Base-by-base conservation (phyloP, 495 filamentous ascomycete genomes). In the Parathielavia hyrcaniae region DNA sequence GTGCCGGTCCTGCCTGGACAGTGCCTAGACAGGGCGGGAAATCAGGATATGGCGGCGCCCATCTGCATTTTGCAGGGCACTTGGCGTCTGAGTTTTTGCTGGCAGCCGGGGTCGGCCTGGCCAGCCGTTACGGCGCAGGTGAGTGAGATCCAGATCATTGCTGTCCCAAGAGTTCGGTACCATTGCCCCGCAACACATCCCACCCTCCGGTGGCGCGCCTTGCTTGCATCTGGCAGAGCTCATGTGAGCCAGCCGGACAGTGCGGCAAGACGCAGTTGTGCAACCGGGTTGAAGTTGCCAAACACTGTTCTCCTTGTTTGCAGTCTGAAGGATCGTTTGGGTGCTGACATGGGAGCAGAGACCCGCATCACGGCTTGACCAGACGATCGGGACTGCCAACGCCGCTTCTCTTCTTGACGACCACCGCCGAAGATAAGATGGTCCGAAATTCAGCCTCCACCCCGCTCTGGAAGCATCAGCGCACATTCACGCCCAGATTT, bases 1-100 rank as follows among this genome's bases (percentile, higher is more conserved):
- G 23, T 91, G 87, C 69, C 74, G 83, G 47, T 75, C 79, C 32
- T 90, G 88, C 69, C 78, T 82, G 50, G 71, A 79, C 61, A 83
- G 79, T 50, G 80, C 78, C 64, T 43, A 47, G 54, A 19, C 46
- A 53, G 49, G 57, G 57, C 45, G 38, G 50, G 55, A 17, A 59
- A 40, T 50, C 52, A 45, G 56, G 51, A 57, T 51, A 14, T 55
- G 39, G 50, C 50, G 41, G 45, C 19, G 23, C 17, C 20, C 17
- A 26, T 47, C 32, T 50, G 36, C 41, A 22, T 32, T 38, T 17
- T 19, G 39, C 13, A n/a, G 32, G 45, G 32, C 26, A 30, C 6
- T 30, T 30, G 26, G 26, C 26, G 26, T 30, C 6, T 30, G 26
- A 30, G 26, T 30, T 10, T 20, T 13, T n/a, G 12, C n/a, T 32